These are phyloP conservation scores for Beauveria sp. DNA, from an alignment of 2,329 filamentous ascomycete genomes.

Conservation along the genomic window DNA sequence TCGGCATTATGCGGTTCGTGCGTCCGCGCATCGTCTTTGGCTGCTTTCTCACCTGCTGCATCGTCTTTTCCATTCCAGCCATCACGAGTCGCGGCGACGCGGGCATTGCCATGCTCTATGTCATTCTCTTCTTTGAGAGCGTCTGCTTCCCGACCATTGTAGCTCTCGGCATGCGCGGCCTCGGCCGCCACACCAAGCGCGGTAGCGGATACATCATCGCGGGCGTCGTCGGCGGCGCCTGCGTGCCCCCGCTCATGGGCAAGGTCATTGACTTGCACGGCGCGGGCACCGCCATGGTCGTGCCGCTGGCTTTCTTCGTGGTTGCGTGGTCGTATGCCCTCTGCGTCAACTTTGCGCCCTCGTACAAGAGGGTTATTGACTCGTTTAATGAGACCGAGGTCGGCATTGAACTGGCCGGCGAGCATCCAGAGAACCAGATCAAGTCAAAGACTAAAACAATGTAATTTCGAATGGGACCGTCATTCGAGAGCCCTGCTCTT, in stretches of 20 bases:
- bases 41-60: constrained; percentile 53
- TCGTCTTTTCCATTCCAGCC: constrained; percentile 52
- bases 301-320: constrained; percentile 55
- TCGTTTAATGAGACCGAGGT: constrained; percentile 40
- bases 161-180: constrained; percentile 65
- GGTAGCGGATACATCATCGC: constrained; percentile 63
- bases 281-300: constrained; percentile 57
- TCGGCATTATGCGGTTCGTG: constrained; percentile 57
- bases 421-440: constrained; percentile 17
- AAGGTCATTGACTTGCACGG: constrained; percentile 55
- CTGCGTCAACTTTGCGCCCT: constrained; percentile 58
- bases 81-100: constrained; percentile 39
- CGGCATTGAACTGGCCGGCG: constrained; percentile 24
- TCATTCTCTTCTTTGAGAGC: constrained; percentile 71
- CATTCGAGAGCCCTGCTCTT: background rate
- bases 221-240: constrained; percentile 65
- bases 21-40: constrained; percentile 62
- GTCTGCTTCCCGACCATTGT: constrained; percentile 79
- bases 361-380: constrained; percentile 57
- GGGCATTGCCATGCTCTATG: constrained; percentile 55
- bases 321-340: constrained; percentile 49
- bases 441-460: background rate
- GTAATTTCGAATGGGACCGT: background rate
- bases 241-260: constrained; percentile 65
- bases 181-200: constrained; percentile 70